These are phyloP conservation scores for Imleria badia DNA, from an alignment of 768 basidiomycete species.

Conservation along the genomic window DNA sequence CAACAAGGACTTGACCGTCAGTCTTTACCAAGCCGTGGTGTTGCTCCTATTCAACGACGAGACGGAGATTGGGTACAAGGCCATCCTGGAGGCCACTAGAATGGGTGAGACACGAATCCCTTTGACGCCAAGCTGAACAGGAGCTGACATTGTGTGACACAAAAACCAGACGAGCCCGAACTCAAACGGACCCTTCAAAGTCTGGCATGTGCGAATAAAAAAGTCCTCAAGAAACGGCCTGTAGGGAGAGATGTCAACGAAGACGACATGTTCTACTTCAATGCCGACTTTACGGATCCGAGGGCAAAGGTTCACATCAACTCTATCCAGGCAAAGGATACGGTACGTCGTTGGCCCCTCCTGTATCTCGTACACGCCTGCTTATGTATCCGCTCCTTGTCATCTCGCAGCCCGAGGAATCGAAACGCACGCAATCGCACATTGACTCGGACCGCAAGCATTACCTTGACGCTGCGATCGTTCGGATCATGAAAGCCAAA, in stretches of 20 bases:
- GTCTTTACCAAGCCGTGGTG: slow-evolving; percentile 87
- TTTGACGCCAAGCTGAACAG: not conserved
- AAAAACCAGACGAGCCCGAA: slow-evolving; percentile 61
- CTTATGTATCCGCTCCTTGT: not conserved
- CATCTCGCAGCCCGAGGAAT: slow-evolving; percentile 72
- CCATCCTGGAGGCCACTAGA: slow-evolving; percentile 64
- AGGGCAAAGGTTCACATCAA: slow-evolving; percentile 86
- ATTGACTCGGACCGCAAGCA: slow-evolving; percentile 87
- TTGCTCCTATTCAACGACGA: slow-evolving; percentile 82
- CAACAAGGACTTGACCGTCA: slow-evolving; percentile 85
- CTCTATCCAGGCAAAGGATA: slow-evolving; percentile 91
- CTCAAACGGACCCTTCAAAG: slow-evolving; percentile 87
- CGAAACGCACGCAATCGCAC: slow-evolving; percentile 72
- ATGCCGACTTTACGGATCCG: slow-evolving; percentile 78
- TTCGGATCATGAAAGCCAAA: slow-evolving; percentile 92
- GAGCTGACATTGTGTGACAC: not conserved
- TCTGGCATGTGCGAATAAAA: slow-evolving; percentile 87
- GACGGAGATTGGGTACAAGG: slow-evolving; percentile 56
- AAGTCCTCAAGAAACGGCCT: slow-evolving; percentile 81
- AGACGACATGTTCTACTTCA: slow-evolving; percentile 77
- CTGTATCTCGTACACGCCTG: not conserved
- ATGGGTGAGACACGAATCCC: slow-evolving; percentile 55
- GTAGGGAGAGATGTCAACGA: slow-evolving; percentile 74
- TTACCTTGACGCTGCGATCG: slow-evolving; percentile 91
- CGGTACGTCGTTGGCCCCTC: slow-evolving; percentile 51